Evolutionary conservation across 2,329 filamentous ascomycete species (phyloP).

Genomic region (Teratosphaeria pseudoeucalypti): DNA sequence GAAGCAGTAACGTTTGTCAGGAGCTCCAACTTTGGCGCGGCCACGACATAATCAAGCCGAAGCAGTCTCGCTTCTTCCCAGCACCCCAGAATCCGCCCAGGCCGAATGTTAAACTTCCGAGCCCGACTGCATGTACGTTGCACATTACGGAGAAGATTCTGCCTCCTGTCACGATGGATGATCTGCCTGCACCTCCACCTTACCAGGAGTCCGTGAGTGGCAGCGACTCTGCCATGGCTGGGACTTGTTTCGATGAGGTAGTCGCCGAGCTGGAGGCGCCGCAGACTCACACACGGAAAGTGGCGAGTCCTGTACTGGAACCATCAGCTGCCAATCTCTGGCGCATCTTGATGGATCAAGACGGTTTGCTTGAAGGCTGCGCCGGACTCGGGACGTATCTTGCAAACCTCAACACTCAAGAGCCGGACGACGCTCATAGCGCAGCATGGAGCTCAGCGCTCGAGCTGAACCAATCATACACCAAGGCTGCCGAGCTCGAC

Average conservation of each 20-base stretch:
- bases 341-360: constrained; percentile 14
- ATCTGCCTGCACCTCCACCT: neutral
- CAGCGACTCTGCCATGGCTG: neutral
- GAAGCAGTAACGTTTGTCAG: neutral
- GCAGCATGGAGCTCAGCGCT: neutral
- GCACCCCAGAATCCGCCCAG: constrained; percentile 4
- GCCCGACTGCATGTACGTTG: constrained; percentile 11
- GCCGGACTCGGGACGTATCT: constrained; percentile 2
- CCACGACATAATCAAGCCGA: constrained; percentile 7
- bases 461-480: neutral
- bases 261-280: neutral
- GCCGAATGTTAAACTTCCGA: constrained; percentile 14
- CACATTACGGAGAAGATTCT: constrained; percentile 9
- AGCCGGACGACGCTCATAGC: neutral
- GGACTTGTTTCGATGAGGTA: neutral
- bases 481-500: constrained; percentile 13
- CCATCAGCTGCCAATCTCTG: constrained; percentile 18
- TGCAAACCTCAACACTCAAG: constrained; percentile 1
- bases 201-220: neutral
- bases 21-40: constrained; percentile 14
- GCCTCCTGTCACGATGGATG: neutral
- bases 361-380: neutral
- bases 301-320: neutral
- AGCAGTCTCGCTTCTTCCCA: constrained; percentile 23
- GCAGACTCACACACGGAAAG: neutral